Base-by-base conservation (phyloP, 257 asterid species). In the Solanum neorickii region DNA sequence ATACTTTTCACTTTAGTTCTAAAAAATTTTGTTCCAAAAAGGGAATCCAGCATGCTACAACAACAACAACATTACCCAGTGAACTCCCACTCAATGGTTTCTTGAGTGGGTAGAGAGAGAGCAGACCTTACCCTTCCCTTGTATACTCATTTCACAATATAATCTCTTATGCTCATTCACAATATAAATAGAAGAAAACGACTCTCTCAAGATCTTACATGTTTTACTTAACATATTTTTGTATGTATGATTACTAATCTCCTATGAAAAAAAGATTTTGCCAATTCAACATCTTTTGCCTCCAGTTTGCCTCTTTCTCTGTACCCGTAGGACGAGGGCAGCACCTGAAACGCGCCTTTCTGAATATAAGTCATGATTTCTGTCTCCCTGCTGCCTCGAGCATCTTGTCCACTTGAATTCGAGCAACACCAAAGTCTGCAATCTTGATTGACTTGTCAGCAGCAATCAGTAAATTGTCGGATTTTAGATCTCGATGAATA, bases 371-470 rank as follows among this genome's bases (percentile, higher is more conserved):
- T 49, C 59, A 15, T 49, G 60, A 49, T 49, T 49, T 49, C 21
- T 15, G 21, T 49, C 59, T 49, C 59, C 15, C 31, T 31, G 9
- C 59, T 8, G 59, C 60, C 31, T 49, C 21, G 6, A 49, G 21
- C 60, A 49, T 15, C 60, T 3, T 49, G 60, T 15, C 60, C 84
- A 94, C 98, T 89, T 97, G 98, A 82, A 97, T 97, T 33, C 98
- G 98, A 72, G 98, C 99, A 65, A 97, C 98, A 69, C 99, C 99
- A 88, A 97, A 97, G 89, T 97, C 99, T 3, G 99, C 98, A 88
- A 97, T 97, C 87, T 97, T 97, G 80, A 97, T 97, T 21, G 98
- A 94, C 88, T 95, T 95, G 85, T 97, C 99, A 60, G 99, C 98
- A 23, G 98, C 85, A 83, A 97, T 97, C 59, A 95, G 91, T 85